Evolutionary conservation across 31 red algal species (phyloP).

Genomic region (Asparagopsis taxiformis): DNA sequence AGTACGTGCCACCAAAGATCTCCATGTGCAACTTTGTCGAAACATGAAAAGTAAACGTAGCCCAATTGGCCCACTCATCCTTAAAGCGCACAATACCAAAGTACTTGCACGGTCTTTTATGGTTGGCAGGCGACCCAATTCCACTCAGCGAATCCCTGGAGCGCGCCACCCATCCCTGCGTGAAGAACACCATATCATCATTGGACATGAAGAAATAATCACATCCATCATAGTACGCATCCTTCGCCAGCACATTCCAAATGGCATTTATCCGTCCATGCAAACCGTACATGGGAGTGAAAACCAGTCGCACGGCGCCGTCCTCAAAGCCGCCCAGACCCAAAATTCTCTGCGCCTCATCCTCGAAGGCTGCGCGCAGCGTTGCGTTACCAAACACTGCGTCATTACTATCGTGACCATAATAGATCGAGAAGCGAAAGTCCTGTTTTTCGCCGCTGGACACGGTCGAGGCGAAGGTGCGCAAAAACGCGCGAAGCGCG

Average conservation of each 20-base stretch:
- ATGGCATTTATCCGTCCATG: slow-evolving; percentile 79
- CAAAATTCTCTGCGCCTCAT: slow-evolving; percentile 24
- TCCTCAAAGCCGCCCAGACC: slow-evolving; percentile 23
- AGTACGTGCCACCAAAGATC: slow-evolving; percentile 78
- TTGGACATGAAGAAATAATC: slow-evolving; percentile 86
- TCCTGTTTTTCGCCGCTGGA: slow-evolving; percentile 31
- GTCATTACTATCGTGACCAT: slow-evolving; percentile 81
- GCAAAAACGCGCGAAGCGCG: slow-evolving; percentile 62
- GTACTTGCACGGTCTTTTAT: slow-evolving; percentile 65
- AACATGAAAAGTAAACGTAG: slow-evolving; percentile 85
- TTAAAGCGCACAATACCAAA: slow-evolving; percentile 84
- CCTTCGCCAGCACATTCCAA: slow-evolving; percentile 82
- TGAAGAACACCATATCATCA: slow-evolving; percentile 87
- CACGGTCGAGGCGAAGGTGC: slow-evolving; percentile 60
- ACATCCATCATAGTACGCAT: slow-evolving; percentile 77
- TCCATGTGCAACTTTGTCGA: slow-evolving; percentile 79
- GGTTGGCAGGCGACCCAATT: slow-evolving; percentile 39
- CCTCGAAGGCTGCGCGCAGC: slow-evolving; percentile 42
- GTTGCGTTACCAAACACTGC: slow-evolving; percentile 47
- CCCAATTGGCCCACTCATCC: slow-evolving; percentile 83
- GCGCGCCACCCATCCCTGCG: slow-evolving; percentile 59
- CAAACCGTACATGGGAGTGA: slow-evolving; percentile 64
- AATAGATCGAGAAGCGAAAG: slow-evolving; percentile 73
- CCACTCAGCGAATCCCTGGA: slow-evolving; percentile 56
- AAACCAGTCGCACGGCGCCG: slow-evolving; percentile 40